These are phyloP conservation scores for Apiospora marii DNA, from an alignment of 2,329 filamentous ascomycete genomes.

Conservation along the genomic window DNA sequence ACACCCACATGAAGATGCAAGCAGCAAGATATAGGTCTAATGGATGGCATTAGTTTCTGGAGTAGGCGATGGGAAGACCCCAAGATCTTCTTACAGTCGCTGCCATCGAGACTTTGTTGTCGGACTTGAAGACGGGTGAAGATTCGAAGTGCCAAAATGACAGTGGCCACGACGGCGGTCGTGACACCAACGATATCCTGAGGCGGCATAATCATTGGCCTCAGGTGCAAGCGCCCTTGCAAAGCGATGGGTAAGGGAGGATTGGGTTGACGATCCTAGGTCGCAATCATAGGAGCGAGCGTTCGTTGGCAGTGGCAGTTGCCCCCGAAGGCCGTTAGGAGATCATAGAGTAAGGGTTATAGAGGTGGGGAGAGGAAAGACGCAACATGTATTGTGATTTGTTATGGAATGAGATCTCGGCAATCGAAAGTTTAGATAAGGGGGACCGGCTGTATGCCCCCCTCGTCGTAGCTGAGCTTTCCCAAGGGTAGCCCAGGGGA, in stretches of 20 bases:
- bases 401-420: not conserved
- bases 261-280: not conserved
- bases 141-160: not conserved
- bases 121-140: conserved; percentile 4
- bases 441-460: not conserved
- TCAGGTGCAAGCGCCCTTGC: conserved; percentile 9
- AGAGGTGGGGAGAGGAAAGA: not conserved
- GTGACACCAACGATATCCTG: conserved; percentile 3
- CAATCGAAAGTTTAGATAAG: not conserved
- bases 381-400: not conserved
- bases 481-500: not conserved
- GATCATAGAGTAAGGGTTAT: not conserved
- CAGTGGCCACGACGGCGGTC: conserved; percentile 7
- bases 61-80: not conserved
- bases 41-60: not conserved
- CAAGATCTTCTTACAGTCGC: not conserved
- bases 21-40: not conserved
- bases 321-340: not conserved
- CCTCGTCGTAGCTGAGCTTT: not conserved
- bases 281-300: not conserved
- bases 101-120: not conserved
- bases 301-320: not conserved
- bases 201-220: not conserved
- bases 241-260: not conserved
- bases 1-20: not conserved